Conservation (phyloP, 2,329 filamentous ascomycete species). For the Diaporthe citrichinensis region DNA sequence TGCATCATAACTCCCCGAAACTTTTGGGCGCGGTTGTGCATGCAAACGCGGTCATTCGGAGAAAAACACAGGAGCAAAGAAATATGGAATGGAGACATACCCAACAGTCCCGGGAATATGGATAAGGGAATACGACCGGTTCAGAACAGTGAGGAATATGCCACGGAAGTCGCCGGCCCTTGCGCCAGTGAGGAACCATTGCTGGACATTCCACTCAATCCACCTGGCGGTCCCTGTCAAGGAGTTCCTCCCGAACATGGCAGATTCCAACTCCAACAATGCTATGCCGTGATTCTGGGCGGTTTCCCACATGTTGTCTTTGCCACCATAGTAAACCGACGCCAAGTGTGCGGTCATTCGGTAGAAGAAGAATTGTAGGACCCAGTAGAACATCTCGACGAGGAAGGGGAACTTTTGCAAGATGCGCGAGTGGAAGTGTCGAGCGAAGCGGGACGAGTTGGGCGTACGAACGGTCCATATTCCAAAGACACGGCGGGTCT, state of each 20-base stretch:
- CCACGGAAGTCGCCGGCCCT: constrained; percentile 52
- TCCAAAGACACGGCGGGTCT: constrained; percentile 49
- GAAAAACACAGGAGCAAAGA: not conserved
- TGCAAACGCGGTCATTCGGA: no score
- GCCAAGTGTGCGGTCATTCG: constrained; percentile 68
- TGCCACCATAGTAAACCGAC: constrained; percentile 64
- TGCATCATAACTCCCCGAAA: not conserved
- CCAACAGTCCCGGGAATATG: constrained; percentile 65
- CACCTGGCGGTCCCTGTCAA: constrained; percentile 52
- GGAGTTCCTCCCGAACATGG: constrained; percentile 45
- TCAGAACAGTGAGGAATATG: constrained; percentile 58
- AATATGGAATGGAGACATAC: constrained; percentile 46
- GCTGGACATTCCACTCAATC: constrained; percentile 60
- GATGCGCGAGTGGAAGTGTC: constrained; percentile 70
- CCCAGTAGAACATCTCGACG: constrained; percentile 83
- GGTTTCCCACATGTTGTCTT: constrained; percentile 58
- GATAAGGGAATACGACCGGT: constrained; percentile 64
- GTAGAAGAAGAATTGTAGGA: constrained; percentile 76
- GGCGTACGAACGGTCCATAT: constrained; percentile 59
- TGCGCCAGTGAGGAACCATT: constrained; percentile 59
- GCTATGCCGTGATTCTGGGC: constrained; percentile 60
- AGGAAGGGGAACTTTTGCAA: constrained; percentile 77
- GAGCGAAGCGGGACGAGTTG: constrained; percentile 70
- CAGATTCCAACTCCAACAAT: constrained; percentile 58
- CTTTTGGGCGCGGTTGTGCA: not conserved